These are phyloP conservation scores for Aspergillus nanangensis DNA, from an alignment of 495 filamentous ascomycete genomes.

Conservation along the genomic window DNA sequence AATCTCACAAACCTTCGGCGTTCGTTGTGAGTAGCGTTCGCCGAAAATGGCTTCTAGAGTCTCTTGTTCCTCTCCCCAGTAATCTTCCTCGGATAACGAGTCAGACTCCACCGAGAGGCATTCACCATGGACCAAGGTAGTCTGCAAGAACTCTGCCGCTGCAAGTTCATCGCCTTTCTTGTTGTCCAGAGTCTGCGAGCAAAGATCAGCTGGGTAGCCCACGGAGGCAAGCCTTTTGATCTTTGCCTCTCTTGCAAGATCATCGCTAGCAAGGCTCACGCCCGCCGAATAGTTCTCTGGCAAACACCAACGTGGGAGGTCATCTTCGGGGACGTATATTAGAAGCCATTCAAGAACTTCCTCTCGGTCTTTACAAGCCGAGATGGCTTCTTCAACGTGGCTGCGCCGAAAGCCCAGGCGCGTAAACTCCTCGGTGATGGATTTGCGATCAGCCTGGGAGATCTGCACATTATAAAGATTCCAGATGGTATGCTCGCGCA, in stretches of 20 bases:
- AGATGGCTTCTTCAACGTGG: slow-evolving; percentile 84
- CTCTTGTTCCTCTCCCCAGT: slow-evolving; percentile 83
- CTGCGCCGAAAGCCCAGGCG: slow-evolving; percentile 77
- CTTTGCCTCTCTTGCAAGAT: slow-evolving; percentile 71
- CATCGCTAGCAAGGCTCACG: slow-evolving; percentile 72
- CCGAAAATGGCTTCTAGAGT: slow-evolving; percentile 78
- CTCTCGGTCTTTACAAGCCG: slow-evolving; percentile 85
- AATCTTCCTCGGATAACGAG: slow-evolving; percentile 19
- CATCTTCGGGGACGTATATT: slow-evolving; percentile 94
- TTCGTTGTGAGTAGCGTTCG: slow-evolving; percentile 53
- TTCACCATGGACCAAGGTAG: slow-evolving; percentile 49
- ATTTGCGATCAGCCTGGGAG: slow-evolving; percentile 45
- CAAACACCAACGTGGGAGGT: slow-evolving; percentile 82
- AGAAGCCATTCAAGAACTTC: slow-evolving; percentile 91
- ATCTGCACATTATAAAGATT: slow-evolving; percentile 72
- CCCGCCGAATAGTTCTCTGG: slow-evolving; percentile 88
- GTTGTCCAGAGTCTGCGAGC: slow-evolving; percentile 65
- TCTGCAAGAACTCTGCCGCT: slow-evolving; percentile 75
- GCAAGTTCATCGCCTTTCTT: slow-evolving; percentile 67
- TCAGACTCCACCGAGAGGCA: slow-evolving; percentile 9
- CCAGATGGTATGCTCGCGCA: slow-evolving; percentile 77
- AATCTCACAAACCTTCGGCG: slow-evolving; percentile 61
- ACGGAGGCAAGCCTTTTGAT: slow-evolving; percentile 77
- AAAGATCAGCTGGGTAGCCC: slow-evolving; percentile 82
- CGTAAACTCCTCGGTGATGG: slow-evolving; percentile 69